These are phyloP conservation scores for Leucosporidium yakuticum DNA, from an alignment of 768 basidiomycete species.

Conservation along the genomic window DNA sequence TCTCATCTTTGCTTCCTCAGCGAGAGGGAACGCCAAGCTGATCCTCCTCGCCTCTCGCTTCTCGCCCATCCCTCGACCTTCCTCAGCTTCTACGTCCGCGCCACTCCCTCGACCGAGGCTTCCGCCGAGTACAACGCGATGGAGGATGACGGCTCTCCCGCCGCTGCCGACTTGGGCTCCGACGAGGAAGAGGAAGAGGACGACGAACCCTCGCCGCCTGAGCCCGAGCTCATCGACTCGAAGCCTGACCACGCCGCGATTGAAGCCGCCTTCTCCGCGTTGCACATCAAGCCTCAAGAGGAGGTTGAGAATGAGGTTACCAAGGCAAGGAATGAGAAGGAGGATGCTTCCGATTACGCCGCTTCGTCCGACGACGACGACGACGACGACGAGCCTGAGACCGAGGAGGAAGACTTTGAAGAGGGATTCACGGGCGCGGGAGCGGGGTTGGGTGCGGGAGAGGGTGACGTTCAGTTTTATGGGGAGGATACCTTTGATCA, in stretches of 20 bases:
- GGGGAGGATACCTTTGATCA: constrained; percentile 6
- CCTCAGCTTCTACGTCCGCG: constrained; percentile 8
- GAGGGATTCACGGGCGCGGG: background rate
- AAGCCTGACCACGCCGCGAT: background rate
- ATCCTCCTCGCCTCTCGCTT: no score
- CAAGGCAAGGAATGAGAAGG: constrained; percentile 10
- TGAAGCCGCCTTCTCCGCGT: background rate
- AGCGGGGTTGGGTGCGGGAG: constrained; percentile 27
- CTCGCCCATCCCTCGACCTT: background rate
- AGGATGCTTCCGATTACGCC: background rate
- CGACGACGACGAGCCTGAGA: constrained; percentile 6
- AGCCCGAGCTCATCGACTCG: background rate
- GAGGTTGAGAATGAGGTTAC: background rate
- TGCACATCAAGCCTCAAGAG: background rate
- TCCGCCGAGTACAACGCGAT: background rate
- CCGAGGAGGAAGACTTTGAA: background rate
- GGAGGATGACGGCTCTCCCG: background rate
- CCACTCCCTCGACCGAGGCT: constrained; percentile 4
- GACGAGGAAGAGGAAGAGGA: background rate
- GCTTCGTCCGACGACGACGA: background rate
- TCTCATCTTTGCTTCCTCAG: background rate
- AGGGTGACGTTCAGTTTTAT: constrained; percentile 6
- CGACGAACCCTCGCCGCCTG: background rate
- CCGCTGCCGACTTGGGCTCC: background rate
- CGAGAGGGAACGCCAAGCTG: no score